Evolutionary conservation across 768 basidiomycete genomes (phyloP), one percentile per base, ranked within the genome.

Genomic region (Lyophyllum shimeji): DNA sequence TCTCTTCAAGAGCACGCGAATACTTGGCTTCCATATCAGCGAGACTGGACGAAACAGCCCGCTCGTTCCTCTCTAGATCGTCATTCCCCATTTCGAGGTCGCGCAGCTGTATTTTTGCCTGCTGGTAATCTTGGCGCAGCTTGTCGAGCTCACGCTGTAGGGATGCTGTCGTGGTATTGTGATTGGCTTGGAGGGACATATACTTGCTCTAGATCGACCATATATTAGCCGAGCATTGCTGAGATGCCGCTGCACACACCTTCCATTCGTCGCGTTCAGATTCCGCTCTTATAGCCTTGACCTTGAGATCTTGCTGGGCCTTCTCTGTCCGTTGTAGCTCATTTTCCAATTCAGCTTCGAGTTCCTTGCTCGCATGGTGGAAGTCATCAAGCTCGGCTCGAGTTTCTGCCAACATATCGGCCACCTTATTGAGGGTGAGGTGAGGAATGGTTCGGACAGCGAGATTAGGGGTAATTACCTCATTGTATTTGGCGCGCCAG

Each of bases 41-140:
- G 63, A 95, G 72, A 63, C 83, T 90, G 47, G 89, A 92, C 8
- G 89, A 83, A 40, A 91, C 88, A 49, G 90, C 90, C 25, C 97
- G 84, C 67, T 98, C 96, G 69, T 90, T 95, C 59, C 95, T 82
- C 69, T 98, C 97, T 55, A 99, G 78, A 73, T 98, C 95, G 65
- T 99, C 97, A 65, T 97, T 98, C 46, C 96, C 96, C 85, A 98
- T 90, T 73, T 98, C 96, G 27, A 97, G 77, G 69, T 98, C 93
- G 20, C 91, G 83, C 17, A 94, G 74, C 66, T 89, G 86, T 20
- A 89, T 75, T 71, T 90, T 90, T 58, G 82, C 71, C 48, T 77
- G 76, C 66, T 89, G 88, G 59, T 87, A 80, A 57, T 88, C 85
- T 65, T 89, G 85, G 54, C 93, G 82, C 34, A 91, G 78, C 53